Evolutionary conservation across 495 filamentous ascomycete genomes (phyloP).

Genomic region (Aspergillus wentii): DNA sequence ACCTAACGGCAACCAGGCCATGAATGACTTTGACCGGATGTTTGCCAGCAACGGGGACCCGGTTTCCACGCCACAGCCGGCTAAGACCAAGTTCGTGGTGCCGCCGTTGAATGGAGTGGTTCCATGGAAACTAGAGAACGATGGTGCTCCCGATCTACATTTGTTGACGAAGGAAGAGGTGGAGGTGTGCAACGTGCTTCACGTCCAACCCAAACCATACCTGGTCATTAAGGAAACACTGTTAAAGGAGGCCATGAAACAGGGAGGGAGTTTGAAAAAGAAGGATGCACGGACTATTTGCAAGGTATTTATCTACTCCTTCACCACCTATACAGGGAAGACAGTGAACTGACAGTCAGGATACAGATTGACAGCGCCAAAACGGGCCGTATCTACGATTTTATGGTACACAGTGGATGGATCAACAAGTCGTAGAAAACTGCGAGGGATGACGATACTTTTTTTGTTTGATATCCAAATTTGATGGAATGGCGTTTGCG

Average conservation of each 20-base stretch:
- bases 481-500: conserved; percentile 3
- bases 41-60: conserved; percentile 40
- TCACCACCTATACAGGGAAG: too few species aligned
- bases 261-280: conserved; percentile 83
- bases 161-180: conserved; percentile 79
- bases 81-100: conserved; percentile 42
- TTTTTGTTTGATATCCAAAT: neutral
- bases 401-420: conserved; percentile 91
- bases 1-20: conserved; percentile 16
- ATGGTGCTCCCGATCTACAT: conserved; percentile 75
- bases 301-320: conserved; percentile 54
- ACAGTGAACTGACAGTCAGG: too few species aligned
- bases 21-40: conserved; percentile 39
- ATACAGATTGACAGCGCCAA: conserved; percentile 60
- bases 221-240: conserved; percentile 87
- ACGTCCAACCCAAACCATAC: conserved; percentile 89
- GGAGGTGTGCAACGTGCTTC: conserved; percentile 76
- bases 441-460: neutral
- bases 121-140: conserved; percentile 65
- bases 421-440: conserved; percentile 59
- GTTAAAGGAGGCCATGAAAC: conserved; percentile 82
- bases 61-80: conserved; percentile 31
- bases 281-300: conserved; percentile 73
- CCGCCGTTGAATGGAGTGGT: conserved; percentile 50
- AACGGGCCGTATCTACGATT: conserved; percentile 76